Conservation (phyloP, 2,329 filamentous ascomycete genomes). For the Neonectria coccinea region DNA sequence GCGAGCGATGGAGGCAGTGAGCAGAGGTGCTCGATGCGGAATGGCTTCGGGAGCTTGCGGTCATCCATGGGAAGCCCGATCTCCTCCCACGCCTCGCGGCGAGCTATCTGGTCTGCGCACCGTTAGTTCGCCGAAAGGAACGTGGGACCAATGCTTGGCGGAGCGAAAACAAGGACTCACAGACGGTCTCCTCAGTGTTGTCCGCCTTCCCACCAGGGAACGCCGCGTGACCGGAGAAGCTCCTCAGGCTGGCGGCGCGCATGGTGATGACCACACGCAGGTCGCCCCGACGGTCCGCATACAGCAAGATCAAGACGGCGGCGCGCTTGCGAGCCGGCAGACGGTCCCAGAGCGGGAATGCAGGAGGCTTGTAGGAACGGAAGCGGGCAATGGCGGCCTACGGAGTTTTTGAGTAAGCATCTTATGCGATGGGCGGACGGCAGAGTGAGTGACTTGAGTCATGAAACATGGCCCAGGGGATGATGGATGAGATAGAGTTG, state of each 20-base stretch:
- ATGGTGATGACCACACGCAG: conserved; percentile 78
- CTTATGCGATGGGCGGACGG: conserved; percentile 9
- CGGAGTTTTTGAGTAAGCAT: conserved; percentile 34
- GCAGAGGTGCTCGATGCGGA: conserved; percentile 88
- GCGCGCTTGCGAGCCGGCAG: conserved; percentile 77
- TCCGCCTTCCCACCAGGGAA: conserved; percentile 84
- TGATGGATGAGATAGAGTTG: too few relatives aligned
- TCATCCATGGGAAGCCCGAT: conserved; percentile 86
- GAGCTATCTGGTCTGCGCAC: conserved; percentile 79
- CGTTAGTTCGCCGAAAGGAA: conserved; percentile 1
- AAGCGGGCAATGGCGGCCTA: conserved; percentile 71
- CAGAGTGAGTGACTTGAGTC: neutral
- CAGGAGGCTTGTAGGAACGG: conserved; percentile 69
- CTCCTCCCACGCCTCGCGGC: conserved; percentile 91
- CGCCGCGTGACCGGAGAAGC: conserved; percentile 86
- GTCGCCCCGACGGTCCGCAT: conserved; percentile 84
- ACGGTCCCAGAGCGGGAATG: conserved; percentile 71
- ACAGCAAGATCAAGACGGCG: conserved; percentile 88
- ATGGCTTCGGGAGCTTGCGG: conserved; percentile 76
- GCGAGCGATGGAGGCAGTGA: conserved; percentile 82
- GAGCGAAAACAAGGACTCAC: conserved; percentile 52
- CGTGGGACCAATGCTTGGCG: neutral
- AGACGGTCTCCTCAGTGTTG: conserved; percentile 67
- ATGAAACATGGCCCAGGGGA: neutral
- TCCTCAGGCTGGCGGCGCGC: conserved; percentile 72